Conservation (phyloP, 1,139 yeast species). For the Kurtzmaniella quercitrusa region DNA sequence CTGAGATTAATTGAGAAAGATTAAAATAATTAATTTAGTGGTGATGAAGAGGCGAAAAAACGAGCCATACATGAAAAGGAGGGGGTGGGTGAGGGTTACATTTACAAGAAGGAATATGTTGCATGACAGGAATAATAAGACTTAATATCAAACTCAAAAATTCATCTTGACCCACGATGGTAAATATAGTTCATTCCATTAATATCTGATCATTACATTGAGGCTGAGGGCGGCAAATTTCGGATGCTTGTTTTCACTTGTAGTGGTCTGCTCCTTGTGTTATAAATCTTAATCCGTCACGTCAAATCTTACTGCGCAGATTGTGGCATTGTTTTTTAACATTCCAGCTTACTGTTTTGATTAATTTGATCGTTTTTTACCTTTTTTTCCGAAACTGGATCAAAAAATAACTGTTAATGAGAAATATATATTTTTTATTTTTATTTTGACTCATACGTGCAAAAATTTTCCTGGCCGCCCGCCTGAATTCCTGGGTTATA, state of each 20-base stretch:
- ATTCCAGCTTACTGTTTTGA: constrained; percentile 6
- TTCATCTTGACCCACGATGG: no score
- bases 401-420: neutral
- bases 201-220: no score
- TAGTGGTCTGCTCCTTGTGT: neutral
- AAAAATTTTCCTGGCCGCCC: constrained; percentile 5
- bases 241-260: no score
- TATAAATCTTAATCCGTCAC: neutral
- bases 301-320: neutral
- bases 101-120: neutral
- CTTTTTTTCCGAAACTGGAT: neutral
- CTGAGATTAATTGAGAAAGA: neutral
- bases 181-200: no score
- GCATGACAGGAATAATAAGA: neutral
- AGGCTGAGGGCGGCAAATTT: no score
- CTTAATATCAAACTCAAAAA: no score
- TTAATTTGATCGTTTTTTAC: constrained; percentile 1
- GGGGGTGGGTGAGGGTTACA: neutral
- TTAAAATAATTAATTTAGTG: neutral
- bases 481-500: constrained; percentile 4
- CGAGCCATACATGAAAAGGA: neutral
- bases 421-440: neutral
- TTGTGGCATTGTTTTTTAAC: neutral
- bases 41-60: neutral
- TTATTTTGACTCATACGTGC: constrained; percentile 6